A percentile compares a stretch with the other conserved stretches of the same genome.
These are phyloP conservation scores for Ceratocystis albifundus DNA, from an alignment of 2,329 filamentous ascomycete genomes.

Conservation along the genomic window DNA sequence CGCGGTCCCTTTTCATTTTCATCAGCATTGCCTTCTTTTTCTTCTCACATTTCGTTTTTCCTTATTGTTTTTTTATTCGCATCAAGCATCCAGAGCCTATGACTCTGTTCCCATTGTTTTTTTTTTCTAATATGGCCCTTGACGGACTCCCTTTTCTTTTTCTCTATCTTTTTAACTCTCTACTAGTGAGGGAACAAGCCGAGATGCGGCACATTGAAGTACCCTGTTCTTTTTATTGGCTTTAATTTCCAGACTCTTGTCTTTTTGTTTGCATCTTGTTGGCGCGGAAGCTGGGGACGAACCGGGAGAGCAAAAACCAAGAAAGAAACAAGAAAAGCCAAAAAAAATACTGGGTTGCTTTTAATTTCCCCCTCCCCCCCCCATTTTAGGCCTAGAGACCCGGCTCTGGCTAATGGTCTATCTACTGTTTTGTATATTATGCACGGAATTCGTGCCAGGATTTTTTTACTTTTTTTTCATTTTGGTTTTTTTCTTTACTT, in stretches of 20 bases:
- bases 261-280: not conserved
- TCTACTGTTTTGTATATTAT: not conserved
- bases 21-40: not conserved
- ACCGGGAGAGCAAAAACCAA: not conserved
- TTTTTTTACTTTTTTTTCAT: no score
- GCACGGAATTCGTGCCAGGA: not conserved
- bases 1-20: not conserved
- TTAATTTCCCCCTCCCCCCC: no score
- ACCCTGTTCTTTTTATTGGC: not conserved
- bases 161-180: not conserved
- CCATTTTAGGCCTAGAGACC: no score
- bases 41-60: not conserved
- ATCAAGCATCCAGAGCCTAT: not conserved
- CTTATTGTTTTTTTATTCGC: not conserved
- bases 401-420: no score
- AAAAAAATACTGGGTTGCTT: not conserved
- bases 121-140: not conserved
- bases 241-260: not conserved
- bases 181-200: not conserved
- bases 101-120: not conserved
- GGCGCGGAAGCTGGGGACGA: not conserved
- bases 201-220: not conserved
- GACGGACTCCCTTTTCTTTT: not conserved
- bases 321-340: not conserved
- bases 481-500: no score